A percentile compares a stretch with the other conserved stretches of the same genome.
Evolutionary conservation across 768 basidiomycete species (phyloP).

Genomic region (Leccinum longicurvipes): DNA sequence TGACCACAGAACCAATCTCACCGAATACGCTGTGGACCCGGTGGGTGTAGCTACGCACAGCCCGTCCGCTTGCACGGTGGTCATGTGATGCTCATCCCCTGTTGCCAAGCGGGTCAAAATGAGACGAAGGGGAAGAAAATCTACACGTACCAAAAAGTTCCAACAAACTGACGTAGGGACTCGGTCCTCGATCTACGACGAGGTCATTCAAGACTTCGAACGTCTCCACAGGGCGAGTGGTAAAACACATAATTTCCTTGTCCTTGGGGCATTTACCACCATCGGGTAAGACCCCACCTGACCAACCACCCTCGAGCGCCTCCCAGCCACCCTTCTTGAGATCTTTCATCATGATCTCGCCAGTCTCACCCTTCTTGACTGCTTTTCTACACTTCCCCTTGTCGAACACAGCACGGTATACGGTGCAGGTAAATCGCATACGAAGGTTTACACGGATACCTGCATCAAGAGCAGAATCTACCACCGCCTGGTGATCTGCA

Average conservation of each 20-base stretch:
- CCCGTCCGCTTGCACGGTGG: slow-evolving; percentile 98
- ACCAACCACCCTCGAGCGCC: slow-evolving; percentile 82
- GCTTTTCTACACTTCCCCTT: slow-evolving; percentile 70
- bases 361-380: slow-evolving; percentile 89
- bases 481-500: slow-evolving; percentile 74
- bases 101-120: background rate
- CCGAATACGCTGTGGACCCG: slow-evolving; percentile 97
- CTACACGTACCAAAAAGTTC: slow-evolving; percentile 85
- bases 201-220: slow-evolving; percentile 97
- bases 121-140: background rate
- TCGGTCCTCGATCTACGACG: slow-evolving; percentile 96
- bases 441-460: slow-evolving; percentile 97
- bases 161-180: slow-evolving; percentile 92
- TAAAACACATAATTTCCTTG: slow-evolving; percentile 98
- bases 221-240: slow-evolving; percentile 90
- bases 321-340: slow-evolving; percentile 93
- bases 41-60: slow-evolving; percentile 94
- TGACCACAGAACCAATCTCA: slow-evolving; percentile 34
- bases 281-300: slow-evolving; percentile 41
- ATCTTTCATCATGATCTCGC: slow-evolving; percentile 96
- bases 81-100: slow-evolving; percentile 99
- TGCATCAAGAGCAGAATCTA: slow-evolving; percentile 84
- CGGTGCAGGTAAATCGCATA: slow-evolving; percentile 99
- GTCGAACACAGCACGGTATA: slow-evolving; percentile 87
- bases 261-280: slow-evolving; percentile 62